These are phyloP conservation scores for Misopates orontium DNA, from an alignment of 257 asterid genomes.

Conservation along the genomic window DNA sequence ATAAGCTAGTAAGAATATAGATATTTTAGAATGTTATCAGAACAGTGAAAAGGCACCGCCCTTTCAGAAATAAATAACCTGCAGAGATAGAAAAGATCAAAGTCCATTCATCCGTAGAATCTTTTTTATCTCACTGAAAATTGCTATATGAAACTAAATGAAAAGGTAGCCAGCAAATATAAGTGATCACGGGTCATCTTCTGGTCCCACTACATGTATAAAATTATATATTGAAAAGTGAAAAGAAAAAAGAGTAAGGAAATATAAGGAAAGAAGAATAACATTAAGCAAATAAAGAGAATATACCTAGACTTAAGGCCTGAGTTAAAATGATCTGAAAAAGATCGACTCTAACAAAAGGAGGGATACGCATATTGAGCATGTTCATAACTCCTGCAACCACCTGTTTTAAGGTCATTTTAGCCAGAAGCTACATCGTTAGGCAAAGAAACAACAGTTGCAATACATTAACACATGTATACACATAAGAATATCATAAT, in stretches of 20 bases:
- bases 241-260: background rate
- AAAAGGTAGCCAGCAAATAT: background rate
- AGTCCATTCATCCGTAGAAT: background rate
- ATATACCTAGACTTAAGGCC: conserved; percentile 75
- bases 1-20: background rate
- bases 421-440: conserved; percentile 28
- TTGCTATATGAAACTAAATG: background rate
- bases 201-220: conserved; percentile 13
- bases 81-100: conserved; percentile 7
- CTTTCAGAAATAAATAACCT: background rate
- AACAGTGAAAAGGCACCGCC: background rate
- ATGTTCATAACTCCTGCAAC: conserved; percentile 72
- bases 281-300: conserved; percentile 11
- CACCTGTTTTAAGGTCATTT: conserved; percentile 56
- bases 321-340: conserved; percentile 72
- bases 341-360: conserved; percentile 81
- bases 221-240: conserved; percentile 5
- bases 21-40: background rate
- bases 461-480: too few species aligned
- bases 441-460: conserved; percentile 15
- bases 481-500: conserved; percentile 3
- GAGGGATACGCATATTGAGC: conserved; percentile 69
- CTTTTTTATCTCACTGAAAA: conserved; percentile 1
- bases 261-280: conserved; percentile 24
- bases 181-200: too few species aligned